Conservation (phyloP, 768 basidiomycete species). For the Porphyrellus cyaneotinctus region DNA sequence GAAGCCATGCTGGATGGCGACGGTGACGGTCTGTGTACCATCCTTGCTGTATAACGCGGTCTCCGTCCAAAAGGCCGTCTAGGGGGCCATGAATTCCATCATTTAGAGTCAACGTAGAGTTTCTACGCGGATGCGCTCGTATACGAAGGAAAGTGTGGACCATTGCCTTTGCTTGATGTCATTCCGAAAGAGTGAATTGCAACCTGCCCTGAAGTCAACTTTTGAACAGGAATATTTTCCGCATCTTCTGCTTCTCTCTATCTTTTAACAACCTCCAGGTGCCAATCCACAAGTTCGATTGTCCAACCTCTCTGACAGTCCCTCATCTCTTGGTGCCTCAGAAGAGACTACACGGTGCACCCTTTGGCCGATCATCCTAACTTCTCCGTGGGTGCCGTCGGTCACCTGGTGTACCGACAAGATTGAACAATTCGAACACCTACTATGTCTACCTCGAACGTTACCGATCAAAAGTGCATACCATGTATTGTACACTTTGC, state of each 20-base stretch:
- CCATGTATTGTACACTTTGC: not conserved
- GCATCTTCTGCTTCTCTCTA: constrained; percentile 23
- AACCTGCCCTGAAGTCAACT: constrained; percentile 45
- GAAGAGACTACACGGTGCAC: constrained; percentile 45
- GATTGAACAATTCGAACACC: not conserved
- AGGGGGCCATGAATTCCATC: constrained; percentile 51
- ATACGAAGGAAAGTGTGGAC: too few species aligned
- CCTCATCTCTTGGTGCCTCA: constrained; percentile 55
- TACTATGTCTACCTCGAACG: too few species aligned
- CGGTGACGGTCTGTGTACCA: constrained; percentile 34
- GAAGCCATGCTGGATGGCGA: constrained; percentile 54
- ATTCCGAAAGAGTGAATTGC: not conserved
- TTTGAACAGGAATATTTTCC: constrained; percentile 8
- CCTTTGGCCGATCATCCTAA: constrained; percentile 58
- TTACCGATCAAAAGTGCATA: too few species aligned
- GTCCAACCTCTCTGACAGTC: constrained; percentile 38
- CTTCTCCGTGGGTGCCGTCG: constrained; percentile 41
- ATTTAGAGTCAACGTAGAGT: constrained; percentile 44
- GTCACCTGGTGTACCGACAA: constrained; percentile 68
- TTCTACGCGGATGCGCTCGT: too few species aligned
- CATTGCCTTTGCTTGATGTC: too few species aligned
- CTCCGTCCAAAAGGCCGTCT: constrained; percentile 62
- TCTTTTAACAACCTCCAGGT: constrained; percentile 69
- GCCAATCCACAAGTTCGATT: constrained; percentile 54
- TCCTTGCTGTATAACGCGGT: constrained; percentile 48